Percentiles rank a stretch among this genome's conserved stretches.
These are phyloP conservation scores for Trichoderma semiorbis DNA, from an alignment of 2,329 filamentous ascomycete species.

Conservation along the genomic window DNA sequence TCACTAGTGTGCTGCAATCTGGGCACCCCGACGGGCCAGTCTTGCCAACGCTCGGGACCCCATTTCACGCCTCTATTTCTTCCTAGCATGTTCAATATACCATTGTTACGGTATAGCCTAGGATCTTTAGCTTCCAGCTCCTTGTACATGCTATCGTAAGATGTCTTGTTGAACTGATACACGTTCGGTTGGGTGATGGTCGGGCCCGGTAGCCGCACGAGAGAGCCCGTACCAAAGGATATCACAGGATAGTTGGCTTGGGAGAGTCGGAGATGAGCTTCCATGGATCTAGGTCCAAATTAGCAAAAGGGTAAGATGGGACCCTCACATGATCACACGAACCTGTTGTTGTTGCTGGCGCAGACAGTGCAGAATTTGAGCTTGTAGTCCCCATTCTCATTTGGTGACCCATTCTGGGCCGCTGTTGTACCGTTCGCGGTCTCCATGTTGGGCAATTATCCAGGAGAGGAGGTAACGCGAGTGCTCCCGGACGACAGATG, in stretches of 20 bases:
- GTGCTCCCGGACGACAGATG: background rate
- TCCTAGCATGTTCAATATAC: constrained; percentile 91
- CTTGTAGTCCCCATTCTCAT: constrained; percentile 66
- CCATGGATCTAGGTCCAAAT: constrained; percentile 59
- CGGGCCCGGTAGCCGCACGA: constrained; percentile 89
- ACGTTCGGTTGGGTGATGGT: constrained; percentile 92
- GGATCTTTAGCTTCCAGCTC: constrained; percentile 84
- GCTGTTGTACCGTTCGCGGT: constrained; percentile 38
- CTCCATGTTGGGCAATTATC: constrained; percentile 37
- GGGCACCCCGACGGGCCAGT: constrained; percentile 87
- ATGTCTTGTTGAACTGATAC: constrained; percentile 96
- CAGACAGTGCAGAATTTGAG: constrained; percentile 98
- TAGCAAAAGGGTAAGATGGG: background rate
- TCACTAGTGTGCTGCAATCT: constrained; percentile 72
- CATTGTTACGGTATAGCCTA: constrained; percentile 84
- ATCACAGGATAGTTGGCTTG: constrained; percentile 89
- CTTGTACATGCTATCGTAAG: constrained; percentile 90
- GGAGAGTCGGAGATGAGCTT: constrained; percentile 92
- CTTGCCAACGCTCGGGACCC: constrained; percentile 95
- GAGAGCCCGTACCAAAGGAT: constrained; percentile 92
- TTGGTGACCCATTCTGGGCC: constrained; percentile 43
- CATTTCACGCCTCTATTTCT: constrained; percentile 90
- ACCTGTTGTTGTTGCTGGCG: constrained; percentile 96
- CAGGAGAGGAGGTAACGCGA: constrained; percentile 12
- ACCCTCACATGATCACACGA: constrained; percentile 30